phyloP scores from a whole-genome alignment of 768 basidiomycete species.

The Leccinum variicolor region DNA sequence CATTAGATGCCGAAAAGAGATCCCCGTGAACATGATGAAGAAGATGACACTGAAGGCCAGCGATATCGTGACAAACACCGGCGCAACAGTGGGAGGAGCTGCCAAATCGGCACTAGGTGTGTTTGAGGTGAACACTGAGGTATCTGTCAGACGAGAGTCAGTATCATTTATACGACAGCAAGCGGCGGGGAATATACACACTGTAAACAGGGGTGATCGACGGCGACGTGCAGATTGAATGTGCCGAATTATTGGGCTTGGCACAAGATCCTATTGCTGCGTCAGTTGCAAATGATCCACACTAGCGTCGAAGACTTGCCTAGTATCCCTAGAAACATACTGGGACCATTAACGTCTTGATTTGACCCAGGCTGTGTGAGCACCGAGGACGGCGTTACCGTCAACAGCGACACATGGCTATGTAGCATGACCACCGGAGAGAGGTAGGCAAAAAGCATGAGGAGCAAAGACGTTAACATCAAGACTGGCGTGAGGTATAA shows the following conservation, averaged over 20 bases:
- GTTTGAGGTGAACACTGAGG: conserved; percentile 56
- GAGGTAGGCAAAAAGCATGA: conserved; percentile 65
- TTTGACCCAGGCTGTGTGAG: conserved; percentile 35
- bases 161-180: not conserved
- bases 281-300: not conserved
- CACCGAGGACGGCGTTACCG: conserved; percentile 53
- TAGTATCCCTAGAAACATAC: conserved; percentile 60
- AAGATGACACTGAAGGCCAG: conserved; percentile 57
- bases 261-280: conserved; percentile 61
- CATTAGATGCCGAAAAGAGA: conserved; percentile 65
- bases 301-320: conserved; percentile 39
- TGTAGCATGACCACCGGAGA: conserved; percentile 61
- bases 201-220: conserved; percentile 61
- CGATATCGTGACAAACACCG: conserved; percentile 61
- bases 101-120: conserved; percentile 55
- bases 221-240: conserved; percentile 53
- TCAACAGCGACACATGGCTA: conserved; percentile 60
- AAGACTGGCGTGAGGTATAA: conserved; percentile 68
- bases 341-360: conserved; percentile 58
- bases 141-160: conserved; percentile 39
- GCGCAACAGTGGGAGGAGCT: conserved; percentile 58
- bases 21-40: conserved; percentile 61
- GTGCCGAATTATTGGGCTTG: conserved; percentile 44
- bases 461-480: conserved; percentile 60
- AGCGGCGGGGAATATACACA: conserved; percentile 28